Evolutionary conservation across 345 rosid species (phyloP).

Genomic region (Citrus sinensis): DVS_A1.0 CM039163.1:11871001-11871500

Average conservation of each 20-base stretch:
- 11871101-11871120: slow-evolving; percentile 71
- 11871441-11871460: too few species aligned
- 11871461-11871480: too few species aligned
- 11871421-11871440: too few species aligned
- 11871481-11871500: too few species aligned
- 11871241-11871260: slow-evolving; percentile 69
- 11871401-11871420: too few species aligned
- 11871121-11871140: slow-evolving; percentile 69
- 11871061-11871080: slow-evolving; percentile 51
- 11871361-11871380: too few species aligned
- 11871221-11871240: slow-evolving; percentile 90
- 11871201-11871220: slow-evolving; percentile 67
- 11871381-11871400: too few species aligned
- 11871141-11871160: slow-evolving; percentile 59
- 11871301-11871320: slow-evolving; percentile 43
- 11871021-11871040: slow-evolving; percentile 64
- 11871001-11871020: slow-evolving; percentile 61
- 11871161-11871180: slow-evolving; percentile 90
- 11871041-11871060: slow-evolving; percentile 71
- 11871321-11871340: too few species aligned
- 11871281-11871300: slow-evolving; percentile 63
- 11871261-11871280: slow-evolving; percentile 63
- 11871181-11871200: slow-evolving; percentile 70
- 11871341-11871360: neutral
- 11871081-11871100: slow-evolving; percentile 55